Conservation (phyloP, 2,329 filamentous ascomycete genomes). For the Grosmannia serpens region DNA sequence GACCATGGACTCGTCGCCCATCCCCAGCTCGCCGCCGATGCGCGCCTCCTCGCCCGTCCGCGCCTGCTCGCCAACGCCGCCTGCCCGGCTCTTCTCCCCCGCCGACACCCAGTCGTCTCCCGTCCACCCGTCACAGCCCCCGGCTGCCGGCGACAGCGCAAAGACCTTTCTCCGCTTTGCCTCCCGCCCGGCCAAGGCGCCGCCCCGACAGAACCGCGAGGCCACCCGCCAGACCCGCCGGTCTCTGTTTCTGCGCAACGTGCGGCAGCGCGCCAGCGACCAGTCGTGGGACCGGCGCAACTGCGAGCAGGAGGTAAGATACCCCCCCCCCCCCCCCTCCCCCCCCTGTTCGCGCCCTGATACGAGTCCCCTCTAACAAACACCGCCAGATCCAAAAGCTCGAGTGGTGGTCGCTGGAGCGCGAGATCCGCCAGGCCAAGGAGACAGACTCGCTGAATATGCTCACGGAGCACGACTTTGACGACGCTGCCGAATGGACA, state of each 20-base stretch:
- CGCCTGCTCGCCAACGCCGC: constrained; percentile 11
- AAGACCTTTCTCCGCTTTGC: constrained; percentile 33
- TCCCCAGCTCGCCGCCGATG: constrained; percentile 22
- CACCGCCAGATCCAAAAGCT: constrained; percentile 19
- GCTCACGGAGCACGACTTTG: constrained; percentile 38
- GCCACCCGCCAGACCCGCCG: constrained; percentile 52
- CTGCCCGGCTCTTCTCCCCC: background rate
- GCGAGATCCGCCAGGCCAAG: constrained; percentile 25
- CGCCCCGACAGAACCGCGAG: constrained; percentile 52
- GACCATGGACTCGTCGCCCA: constrained; percentile 32
- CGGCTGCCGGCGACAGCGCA: background rate
- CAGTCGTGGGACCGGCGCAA: constrained; percentile 48
- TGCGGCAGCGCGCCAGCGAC: constrained; percentile 49
- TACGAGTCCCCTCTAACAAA: no score
- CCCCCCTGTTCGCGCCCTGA: background rate
- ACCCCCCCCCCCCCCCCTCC: constrained; percentile 24
- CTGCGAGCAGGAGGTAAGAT: constrained; percentile 43
- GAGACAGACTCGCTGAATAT: constrained; percentile 26
- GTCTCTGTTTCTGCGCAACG: constrained; percentile 57
- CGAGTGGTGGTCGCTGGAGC: constrained; percentile 29
- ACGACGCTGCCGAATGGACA: constrained; percentile 32
- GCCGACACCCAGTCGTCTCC: constrained; percentile 34
- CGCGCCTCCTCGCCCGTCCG: constrained; percentile 23
- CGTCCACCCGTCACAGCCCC: constrained; percentile 17
- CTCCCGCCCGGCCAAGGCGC: constrained; percentile 41